phyloP scores from a whole-genome alignment of 768 basidiomycete genomes.

The Royoungia palumana region DNA sequence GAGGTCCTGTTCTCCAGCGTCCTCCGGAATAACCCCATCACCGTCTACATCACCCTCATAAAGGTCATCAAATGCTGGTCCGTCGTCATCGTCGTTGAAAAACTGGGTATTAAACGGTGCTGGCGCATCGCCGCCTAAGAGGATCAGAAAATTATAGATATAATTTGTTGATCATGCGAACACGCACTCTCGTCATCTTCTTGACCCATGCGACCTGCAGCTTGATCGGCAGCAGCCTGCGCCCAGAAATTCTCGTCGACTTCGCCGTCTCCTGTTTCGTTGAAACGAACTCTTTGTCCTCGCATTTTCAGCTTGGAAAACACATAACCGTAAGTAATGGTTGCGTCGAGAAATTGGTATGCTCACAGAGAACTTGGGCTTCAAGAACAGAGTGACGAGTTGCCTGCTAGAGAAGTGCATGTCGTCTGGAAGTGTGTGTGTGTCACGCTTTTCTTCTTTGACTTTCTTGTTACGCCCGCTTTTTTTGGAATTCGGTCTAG shows the following conservation, averaged over 20 bases:
- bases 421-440: conserved; percentile 87
- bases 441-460: conserved; percentile 61
- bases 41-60: conserved; percentile 47
- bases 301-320: conserved; percentile 79
- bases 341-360: neutral
- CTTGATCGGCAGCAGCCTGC: conserved; percentile 84
- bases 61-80: conserved; percentile 62
- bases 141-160: conserved; percentile 8
- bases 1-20: conserved; percentile 81
- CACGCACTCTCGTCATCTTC: conserved; percentile 62
- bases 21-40: conserved; percentile 45
- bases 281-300: conserved; percentile 54
- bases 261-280: conserved; percentile 74
- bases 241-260: conserved; percentile 98
- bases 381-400: conserved; percentile 88
- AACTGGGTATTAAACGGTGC: conserved; percentile 93
- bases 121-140: conserved; percentile 45
- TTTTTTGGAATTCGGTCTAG: conserved; percentile 26
- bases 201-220: conserved; percentile 51
- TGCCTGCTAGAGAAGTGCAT: conserved; percentile 95
- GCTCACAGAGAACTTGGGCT: conserved; percentile 90
- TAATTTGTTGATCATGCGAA: neutral
- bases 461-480: conserved; percentile 46
- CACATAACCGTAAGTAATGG: conserved; percentile 1
- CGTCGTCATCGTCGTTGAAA: conserved; percentile 92